Percentiles rank a stretch among this genome's conserved stretches.
phyloP scores from a whole-genome alignment of 2,329 filamentous ascomycete genomes.

The Penicillium sp. region DNA sequence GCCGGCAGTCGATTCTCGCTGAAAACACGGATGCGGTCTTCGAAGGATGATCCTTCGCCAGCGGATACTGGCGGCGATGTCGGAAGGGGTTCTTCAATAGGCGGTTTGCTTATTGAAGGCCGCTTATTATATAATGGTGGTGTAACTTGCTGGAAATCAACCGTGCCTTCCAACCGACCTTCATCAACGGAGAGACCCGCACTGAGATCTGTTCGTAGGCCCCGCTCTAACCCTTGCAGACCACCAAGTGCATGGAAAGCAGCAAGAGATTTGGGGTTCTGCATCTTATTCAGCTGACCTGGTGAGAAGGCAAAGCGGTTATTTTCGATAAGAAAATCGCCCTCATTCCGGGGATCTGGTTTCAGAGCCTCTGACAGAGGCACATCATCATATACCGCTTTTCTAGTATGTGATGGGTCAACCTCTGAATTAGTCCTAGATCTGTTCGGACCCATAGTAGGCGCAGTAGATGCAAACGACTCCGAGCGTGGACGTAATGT shows the following conservation, averaged over 20 bases:
- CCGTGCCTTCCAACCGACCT: constrained; percentile 62
- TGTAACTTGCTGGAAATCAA: constrained; percentile 75
- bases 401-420: constrained; percentile 18
- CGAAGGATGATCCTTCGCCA: constrained; percentile 42
- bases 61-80: constrained; percentile 3
- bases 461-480: constrained; percentile 43
- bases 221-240: constrained; percentile 75
- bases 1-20: constrained; percentile 66
- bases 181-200: constrained; percentile 81
- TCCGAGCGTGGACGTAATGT: constrained; percentile 49
- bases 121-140: constrained; percentile 23
- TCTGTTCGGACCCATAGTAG: constrained; percentile 33
- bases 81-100: not conserved
- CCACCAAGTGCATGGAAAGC: constrained; percentile 84
- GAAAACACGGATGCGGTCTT: constrained; percentile 65
- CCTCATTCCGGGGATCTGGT: constrained; percentile 76
- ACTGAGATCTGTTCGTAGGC: constrained; percentile 72
- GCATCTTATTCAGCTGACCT: constrained; percentile 82
- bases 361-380: constrained; percentile 64
- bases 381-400: constrained; percentile 42
- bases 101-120: constrained; percentile 15
- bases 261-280: constrained; percentile 83
- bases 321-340: constrained; percentile 73
- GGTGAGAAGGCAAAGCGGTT: constrained; percentile 82
- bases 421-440: constrained; percentile 41